Base-by-base conservation (phyloP, 495 filamentous ascomycete genomes). In the Oidiodendron maius region DNA sequence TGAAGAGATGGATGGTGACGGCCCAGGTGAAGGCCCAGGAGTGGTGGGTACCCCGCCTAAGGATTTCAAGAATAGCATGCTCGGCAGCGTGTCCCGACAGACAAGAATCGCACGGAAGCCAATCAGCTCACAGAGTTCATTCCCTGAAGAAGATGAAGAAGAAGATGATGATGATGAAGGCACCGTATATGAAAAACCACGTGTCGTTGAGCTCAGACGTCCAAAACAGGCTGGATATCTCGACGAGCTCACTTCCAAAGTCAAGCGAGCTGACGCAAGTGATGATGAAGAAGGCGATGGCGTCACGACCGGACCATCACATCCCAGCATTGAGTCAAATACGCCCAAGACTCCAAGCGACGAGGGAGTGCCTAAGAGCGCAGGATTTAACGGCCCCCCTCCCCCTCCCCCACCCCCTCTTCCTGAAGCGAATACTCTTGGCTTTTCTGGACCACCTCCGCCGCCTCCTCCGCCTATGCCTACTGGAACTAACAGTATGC, bases 1-100 rank as follows among this genome's bases (percentile, higher is more conserved):
- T 24, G 94, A 96, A 65, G 80, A 86, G 63, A 98, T 98, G 93
- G 94, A 97, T 45, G 88, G 78, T 70, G 54, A 52, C 56, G n/a
- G n/a, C n/a, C n/a, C n/a, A n/a, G 88, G 78, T 70, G 69, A 70
- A 45, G 63, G 66, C 51, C 59, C 72, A 9, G 38, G 17, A 54
- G 51, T 17, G 54, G 60, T 10, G 26, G 61, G 58, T 20, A 67
- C 71, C 18, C 68, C 69, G 55, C 56, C 61, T 52, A 55, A 54
- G 52, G 56, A 67, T 51, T 58, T 61, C 44, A 65, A 66, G 48
- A 69, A 74, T 56, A 78, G 79, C 40, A 76, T 84, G 53, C 70
- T 89, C 42, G 83, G 84, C 24, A 84, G 79, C 44, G 80, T 87
- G 8, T 64, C 75, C 35, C 70, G 79, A 25, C 58, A 70, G 62